phyloP scores from a whole-genome alignment of 768 basidiomycete genomes.

The Pulveroboletus sp. region DNA sequence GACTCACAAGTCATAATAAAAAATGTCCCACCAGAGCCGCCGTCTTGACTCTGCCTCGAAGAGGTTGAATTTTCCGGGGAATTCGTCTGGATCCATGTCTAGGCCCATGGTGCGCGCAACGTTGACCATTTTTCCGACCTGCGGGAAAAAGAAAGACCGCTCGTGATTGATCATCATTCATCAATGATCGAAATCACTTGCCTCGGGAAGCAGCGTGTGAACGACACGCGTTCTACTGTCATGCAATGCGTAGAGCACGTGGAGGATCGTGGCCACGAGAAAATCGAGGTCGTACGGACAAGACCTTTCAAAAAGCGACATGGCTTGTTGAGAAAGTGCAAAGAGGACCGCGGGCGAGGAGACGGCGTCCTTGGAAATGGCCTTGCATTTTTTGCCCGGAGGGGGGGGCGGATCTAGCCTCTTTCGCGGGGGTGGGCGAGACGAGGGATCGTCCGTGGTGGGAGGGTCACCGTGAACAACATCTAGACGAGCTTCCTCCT shows the following conservation, averaged over 20 bases:
- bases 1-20: slow-evolving; percentile 75
- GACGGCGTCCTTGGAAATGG: slow-evolving; percentile 26
- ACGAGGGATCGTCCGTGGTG: slow-evolving; percentile 23
- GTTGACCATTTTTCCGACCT: slow-evolving; percentile 71
- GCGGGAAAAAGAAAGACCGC: neutral
- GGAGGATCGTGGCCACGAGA: slow-evolving; percentile 55
- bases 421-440: slow-evolving; percentile 19
- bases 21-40: slow-evolving; percentile 75
- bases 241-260: slow-evolving; percentile 51
- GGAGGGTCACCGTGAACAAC: slow-evolving; percentile 17
- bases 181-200: slow-evolving; percentile 26
- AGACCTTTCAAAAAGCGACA: slow-evolving; percentile 41
- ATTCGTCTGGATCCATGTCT: slow-evolving; percentile 53
- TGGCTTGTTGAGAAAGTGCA: slow-evolving; percentile 46
- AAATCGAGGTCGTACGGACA: slow-evolving; percentile 51
- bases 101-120: slow-evolving; percentile 63
- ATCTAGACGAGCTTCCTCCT: slow-evolving; percentile 27
- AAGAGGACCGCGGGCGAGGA: slow-evolving; percentile 39
- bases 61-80: slow-evolving; percentile 42
- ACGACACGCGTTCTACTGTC: slow-evolving; percentile 44
- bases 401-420: slow-evolving; percentile 17
- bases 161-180: slow-evolving; percentile 21
- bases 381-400: slow-evolving; percentile 25
- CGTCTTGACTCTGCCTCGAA: slow-evolving; percentile 52
- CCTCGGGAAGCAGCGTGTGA: slow-evolving; percentile 31